phyloP scores from a whole-genome alignment of 2,329 filamentous ascomycete genomes.

The Thermomyces lanuginosus region DNA sequence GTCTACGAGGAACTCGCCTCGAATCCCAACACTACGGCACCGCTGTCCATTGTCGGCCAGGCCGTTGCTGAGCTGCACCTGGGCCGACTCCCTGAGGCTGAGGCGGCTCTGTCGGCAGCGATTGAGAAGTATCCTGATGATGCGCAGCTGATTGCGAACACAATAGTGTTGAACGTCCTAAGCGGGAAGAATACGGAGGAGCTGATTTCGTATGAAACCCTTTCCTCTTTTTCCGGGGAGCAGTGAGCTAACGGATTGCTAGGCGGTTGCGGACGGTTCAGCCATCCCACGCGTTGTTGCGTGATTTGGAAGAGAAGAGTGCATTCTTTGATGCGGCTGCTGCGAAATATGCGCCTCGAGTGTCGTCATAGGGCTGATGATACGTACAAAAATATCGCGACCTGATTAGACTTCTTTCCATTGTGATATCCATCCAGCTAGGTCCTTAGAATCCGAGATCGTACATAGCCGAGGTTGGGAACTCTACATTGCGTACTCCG shows the following conservation, averaged over 20 bases:
- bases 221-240: background rate
- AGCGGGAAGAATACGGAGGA: conserved; percentile 54
- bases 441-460: no score
- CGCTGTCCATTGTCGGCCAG: conserved; percentile 65
- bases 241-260: background rate
- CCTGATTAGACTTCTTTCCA: no score
- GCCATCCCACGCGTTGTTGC: conserved; percentile 53
- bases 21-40: conserved; percentile 61
- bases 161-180: conserved; percentile 62
- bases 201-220: conserved; percentile 39
- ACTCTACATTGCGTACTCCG: no score
- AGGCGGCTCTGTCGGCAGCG: conserved; percentile 69
- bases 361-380: conserved; percentile 21
- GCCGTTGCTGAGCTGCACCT: conserved; percentile 85
- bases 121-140: conserved; percentile 55
- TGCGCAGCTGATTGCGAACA: conserved; percentile 64
- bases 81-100: conserved; percentile 72
- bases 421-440: no score
- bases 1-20: conserved; percentile 94
- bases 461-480: no score
- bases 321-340: conserved; percentile 74
- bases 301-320: conserved; percentile 69
- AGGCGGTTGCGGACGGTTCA: conserved; percentile 35
- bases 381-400: no score
- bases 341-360: conserved; percentile 73